Evolutionary conservation across 192 early-diverging fungal genomes (phyloP).

Genomic region (Chytriomyces sp.): DNA sequence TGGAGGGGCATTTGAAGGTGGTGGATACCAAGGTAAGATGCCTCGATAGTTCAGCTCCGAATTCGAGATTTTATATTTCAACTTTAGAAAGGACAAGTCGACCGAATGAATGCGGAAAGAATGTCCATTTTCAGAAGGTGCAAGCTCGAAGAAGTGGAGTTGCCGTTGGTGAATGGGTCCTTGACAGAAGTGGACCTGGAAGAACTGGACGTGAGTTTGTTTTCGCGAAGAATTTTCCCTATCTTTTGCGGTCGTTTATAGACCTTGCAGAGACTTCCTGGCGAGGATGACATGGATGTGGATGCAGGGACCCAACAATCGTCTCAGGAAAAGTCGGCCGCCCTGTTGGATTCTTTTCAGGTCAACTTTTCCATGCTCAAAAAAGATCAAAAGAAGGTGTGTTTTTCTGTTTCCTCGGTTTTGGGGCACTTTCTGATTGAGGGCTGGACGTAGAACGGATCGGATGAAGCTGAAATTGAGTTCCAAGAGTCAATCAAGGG

Average conservation of each 20-base stretch:
- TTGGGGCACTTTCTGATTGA: background rate
- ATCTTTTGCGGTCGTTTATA: background rate
- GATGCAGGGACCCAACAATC: background rate
- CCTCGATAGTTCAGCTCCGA: background rate
- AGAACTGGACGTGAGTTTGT: constrained; percentile 55
- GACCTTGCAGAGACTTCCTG: constrained; percentile 1
- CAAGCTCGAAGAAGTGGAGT: constrained; percentile 90
- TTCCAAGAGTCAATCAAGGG: constrained; percentile 66
- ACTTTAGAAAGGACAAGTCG: constrained; percentile 71
- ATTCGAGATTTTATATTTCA: constrained; percentile 19
- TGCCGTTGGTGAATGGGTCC: constrained; percentile 76
- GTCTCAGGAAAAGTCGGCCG: constrained; percentile 23
- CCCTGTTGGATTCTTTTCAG: constrained; percentile 45
- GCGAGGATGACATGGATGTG: constrained; percentile 19
- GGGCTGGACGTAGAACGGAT: constrained; percentile 31
- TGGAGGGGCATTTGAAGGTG: constrained; percentile 67
- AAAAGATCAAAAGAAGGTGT: constrained; percentile 50
- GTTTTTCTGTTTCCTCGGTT: constrained; percentile 5
- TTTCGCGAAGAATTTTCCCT: constrained; percentile 16
- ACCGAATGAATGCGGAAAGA: constrained; percentile 74
- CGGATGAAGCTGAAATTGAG: constrained; percentile 62
- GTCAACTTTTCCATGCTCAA: constrained; percentile 65
- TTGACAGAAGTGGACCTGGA: constrained; percentile 78
- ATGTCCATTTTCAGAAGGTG: constrained; percentile 81
- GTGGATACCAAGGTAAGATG: constrained; percentile 42